phyloP scores from a whole-genome alignment of 78 protist genomes.

The Diacronema lutheri region DNA sequence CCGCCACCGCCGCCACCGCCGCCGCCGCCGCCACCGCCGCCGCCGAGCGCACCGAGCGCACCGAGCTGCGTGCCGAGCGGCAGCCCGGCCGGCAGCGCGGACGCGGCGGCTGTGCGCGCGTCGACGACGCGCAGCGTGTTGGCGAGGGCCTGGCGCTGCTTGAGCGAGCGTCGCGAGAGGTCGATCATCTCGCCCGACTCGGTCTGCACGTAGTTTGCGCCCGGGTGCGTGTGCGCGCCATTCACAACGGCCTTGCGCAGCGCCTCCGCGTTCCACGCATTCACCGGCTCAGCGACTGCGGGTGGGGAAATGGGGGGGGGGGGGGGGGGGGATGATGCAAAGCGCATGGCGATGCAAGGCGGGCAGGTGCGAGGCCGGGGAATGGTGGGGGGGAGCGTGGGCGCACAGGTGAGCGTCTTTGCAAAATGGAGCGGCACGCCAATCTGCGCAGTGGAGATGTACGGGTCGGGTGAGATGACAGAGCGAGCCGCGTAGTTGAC shows the following conservation, averaged over 20 bases:
- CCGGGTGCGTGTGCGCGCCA: conserved; percentile 95
- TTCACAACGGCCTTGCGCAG: conserved; percentile 85
- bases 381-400: neutral
- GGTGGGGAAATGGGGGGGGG: conserved; percentile 28
- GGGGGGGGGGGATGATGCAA: conserved; percentile 59
- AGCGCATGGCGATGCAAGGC: conserved; percentile 10
- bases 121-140: conserved; percentile 45
- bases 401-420: neutral
- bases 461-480: conserved; percentile 97
- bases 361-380: neutral
- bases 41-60: neutral
- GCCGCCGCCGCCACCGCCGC: neutral
- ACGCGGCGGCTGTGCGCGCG: no score
- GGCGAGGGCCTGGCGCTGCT: conserved; percentile 65
- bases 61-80: neutral
- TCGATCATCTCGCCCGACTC: conserved; percentile 51
- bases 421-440: conserved; percentile 74
- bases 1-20: neutral
- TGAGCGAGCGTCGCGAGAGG: conserved; percentile 37
- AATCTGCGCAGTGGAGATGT: conserved; percentile 84
- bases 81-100: no score
- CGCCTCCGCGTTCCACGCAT: conserved; percentile 39
- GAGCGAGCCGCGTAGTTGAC: conserved; percentile 96
- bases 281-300: conserved; percentile 70
- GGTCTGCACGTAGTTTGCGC: conserved; percentile 79